Conservation (phyloP, 1,284 basidiomycete species). For the Chiua sp. region DNA sequence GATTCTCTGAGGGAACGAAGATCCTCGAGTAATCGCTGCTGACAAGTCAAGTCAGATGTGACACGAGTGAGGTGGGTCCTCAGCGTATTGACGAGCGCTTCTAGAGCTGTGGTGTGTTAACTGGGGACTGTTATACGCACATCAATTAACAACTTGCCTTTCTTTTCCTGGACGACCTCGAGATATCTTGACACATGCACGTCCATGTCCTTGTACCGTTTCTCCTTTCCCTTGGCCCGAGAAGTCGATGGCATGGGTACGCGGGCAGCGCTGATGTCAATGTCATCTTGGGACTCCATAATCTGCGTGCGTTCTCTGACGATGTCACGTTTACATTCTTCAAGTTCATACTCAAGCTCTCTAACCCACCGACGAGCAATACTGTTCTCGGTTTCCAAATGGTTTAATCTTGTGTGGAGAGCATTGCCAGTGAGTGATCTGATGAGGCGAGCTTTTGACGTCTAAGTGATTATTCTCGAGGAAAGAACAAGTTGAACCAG, state of each 20-base stretch:
- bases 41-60: conserved; percentile 76
- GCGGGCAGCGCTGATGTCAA: conserved; percentile 29
- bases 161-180: conserved; percentile 83
- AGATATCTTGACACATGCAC: conserved; percentile 58
- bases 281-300: conserved; percentile 55
- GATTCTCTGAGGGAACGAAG: conserved; percentile 67
- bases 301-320: conserved; percentile 66
- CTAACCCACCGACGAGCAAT: conserved; percentile 77
- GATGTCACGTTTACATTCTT: conserved; percentile 76
- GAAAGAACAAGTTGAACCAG: conserved; percentile 4
- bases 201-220: conserved; percentile 42
- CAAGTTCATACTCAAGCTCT: conserved; percentile 84
- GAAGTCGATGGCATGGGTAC: conserved; percentile 23
- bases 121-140: background rate
- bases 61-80: conserved; percentile 77
- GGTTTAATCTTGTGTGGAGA: conserved; percentile 67
- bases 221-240: conserved; percentile 40
- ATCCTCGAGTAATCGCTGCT: conserved; percentile 68
- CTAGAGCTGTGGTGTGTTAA: conserved; percentile 60
- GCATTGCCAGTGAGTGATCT: too few species aligned
- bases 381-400: conserved; percentile 81
- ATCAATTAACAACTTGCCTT: conserved; percentile 54
- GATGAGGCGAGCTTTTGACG: conserved; percentile 54
- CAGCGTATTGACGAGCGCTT: conserved; percentile 74
- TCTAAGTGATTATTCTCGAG: conserved; percentile 2